Base-by-base conservation (phyloP, 768 basidiomycete species). In the Rhodotorula babjevae region DNA sequence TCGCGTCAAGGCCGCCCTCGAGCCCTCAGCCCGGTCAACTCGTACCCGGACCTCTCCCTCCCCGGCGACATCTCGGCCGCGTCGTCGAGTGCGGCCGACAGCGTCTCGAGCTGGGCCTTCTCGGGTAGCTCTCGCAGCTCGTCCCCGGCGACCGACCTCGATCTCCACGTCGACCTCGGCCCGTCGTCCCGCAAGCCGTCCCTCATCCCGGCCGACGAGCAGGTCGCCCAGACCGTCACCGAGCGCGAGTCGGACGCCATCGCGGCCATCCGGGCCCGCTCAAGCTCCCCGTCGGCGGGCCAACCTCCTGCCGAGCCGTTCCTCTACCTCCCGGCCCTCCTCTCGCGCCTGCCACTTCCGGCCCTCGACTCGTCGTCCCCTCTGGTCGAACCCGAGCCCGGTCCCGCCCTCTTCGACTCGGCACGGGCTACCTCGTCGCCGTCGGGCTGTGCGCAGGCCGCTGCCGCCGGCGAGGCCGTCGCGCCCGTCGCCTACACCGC, bases 271-370 rank as follows among this genome's bases (percentile, higher is more conserved):
- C 56, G 56, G 10, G 16, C 56, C 0, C 31, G 56, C 2, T 19
- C 33, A 19, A 15, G 11, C 5, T 21, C 56, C 3, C 23, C 33
- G 3, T 33, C 31, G 5, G 5, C 8, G 19, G 36, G 10, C 31
- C 18, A 57, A 18, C 9, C 16, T 12, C 9, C 16, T 12, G 56
- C 33, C 12, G 33, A 42, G 19, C 59, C 59, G 23, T 36, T 44
- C 59, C 83, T 94, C 36, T 94, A 92, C 80, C 86, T 93, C 29
- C 93, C 91, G 6, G 93, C 91, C 5, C 84, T 93, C 25, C 84
- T 94, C 29, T 93, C 91, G 2, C 89, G 88, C 36, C 84, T 71
- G 91, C 76, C 71, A 91, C 76, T 70, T 79, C 18, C 44, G 44
- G 68, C 33, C 68, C 36, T 36, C 36, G 70, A 11, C 58, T 59